Conservation (phyloP, 2,329 filamentous ascomycete species). For the Scedosporium apiospermum region DNA sequence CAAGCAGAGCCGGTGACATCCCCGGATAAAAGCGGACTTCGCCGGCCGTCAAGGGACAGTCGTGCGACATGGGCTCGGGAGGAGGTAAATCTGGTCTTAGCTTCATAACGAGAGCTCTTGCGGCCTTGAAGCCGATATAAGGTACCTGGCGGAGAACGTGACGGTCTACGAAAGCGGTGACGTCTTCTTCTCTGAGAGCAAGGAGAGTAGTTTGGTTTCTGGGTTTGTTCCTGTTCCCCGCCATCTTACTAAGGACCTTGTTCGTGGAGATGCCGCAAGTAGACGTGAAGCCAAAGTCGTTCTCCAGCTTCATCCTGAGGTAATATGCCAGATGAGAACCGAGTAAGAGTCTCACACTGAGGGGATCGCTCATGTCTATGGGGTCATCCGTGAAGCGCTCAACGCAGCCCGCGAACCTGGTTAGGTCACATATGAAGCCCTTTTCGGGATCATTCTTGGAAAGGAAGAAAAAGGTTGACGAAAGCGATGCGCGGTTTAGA, state of each 20-base stretch:
- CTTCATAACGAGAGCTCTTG: slow-evolving; percentile 30
- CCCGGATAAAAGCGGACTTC: slow-evolving; percentile 53
- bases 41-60: slow-evolving; percentile 44
- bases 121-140: slow-evolving; percentile 75
- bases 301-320: slow-evolving; percentile 62
- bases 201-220: slow-evolving; percentile 78
- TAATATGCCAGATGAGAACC: slow-evolving; percentile 74
- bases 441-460: slow-evolving; percentile 61
- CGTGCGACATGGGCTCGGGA: background rate
- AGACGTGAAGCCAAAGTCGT: slow-evolving; percentile 72
- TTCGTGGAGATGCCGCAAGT: slow-evolving; percentile 83
- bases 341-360: slow-evolving; percentile 56
- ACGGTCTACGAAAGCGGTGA: slow-evolving; percentile 61
- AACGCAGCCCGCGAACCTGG: slow-evolving; percentile 53
- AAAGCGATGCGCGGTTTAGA: slow-evolving; percentile 56
- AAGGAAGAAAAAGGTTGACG: slow-evolving; percentile 70
- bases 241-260: slow-evolving; percentile 79
- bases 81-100: slow-evolving; percentile 9
- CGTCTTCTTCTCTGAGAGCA: slow-evolving; percentile 47
- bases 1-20: slow-evolving; percentile 56
- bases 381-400: slow-evolving; percentile 16
- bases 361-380: slow-evolving; percentile 22
- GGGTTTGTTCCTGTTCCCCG: slow-evolving; percentile 77
- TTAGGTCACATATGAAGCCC: slow-evolving; percentile 76
- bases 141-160: slow-evolving; percentile 75